A percentile compares a stretch with the other conserved stretches of the same genome.
These are phyloP conservation scores for Candida tropicalis DNA, from an alignment of 1,139 yeast species.

Conservation along the genomic window DNA sequence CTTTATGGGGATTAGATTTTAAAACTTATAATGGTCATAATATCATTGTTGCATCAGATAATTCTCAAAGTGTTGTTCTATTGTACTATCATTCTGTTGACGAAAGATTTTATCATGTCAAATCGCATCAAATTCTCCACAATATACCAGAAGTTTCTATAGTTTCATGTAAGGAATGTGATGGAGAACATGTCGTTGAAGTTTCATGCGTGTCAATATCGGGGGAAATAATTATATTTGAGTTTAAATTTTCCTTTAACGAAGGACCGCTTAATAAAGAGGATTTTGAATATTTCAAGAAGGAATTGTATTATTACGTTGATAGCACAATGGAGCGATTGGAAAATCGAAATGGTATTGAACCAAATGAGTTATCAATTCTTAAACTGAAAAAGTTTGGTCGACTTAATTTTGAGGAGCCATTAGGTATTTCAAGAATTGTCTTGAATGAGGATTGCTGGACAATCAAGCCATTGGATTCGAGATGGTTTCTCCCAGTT, in stretches of 20 bases:
- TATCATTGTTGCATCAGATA: conserved; percentile 58
- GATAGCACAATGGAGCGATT: conserved; percentile 33
- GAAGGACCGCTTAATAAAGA: conserved; percentile 32
- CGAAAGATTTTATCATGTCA: conserved; percentile 32
- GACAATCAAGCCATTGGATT: conserved; percentile 49
- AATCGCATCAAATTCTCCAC: conserved; percentile 50
- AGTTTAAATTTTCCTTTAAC: conserved; percentile 29
- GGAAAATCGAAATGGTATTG: conserved; percentile 21
- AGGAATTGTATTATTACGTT: conserved; percentile 25
- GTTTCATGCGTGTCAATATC: conserved; percentile 50
- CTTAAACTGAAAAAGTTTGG: conserved; percentile 20
- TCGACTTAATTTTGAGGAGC: conserved; percentile 26
- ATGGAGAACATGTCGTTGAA: conserved; percentile 24
- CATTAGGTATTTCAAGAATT: conserved; percentile 30
- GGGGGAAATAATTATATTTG: conserved; percentile 48
- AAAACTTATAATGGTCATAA: conserved; percentile 28
- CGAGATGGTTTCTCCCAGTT: conserved; percentile 51
- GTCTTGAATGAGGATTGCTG: conserved; percentile 56
- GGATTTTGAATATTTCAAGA: conserved; percentile 20
- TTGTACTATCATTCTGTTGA: conserved; percentile 36
- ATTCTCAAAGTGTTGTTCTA: conserved; percentile 50
- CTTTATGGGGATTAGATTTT: conserved; percentile 70
- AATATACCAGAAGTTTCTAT: conserved; percentile 60
- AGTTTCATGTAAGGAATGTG: conserved; percentile 7
- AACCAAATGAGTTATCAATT: conserved; percentile 10